Conservation (phyloP, 2,329 filamentous ascomycete species). For the Arthrobotrys sphaeroides region DNA sequence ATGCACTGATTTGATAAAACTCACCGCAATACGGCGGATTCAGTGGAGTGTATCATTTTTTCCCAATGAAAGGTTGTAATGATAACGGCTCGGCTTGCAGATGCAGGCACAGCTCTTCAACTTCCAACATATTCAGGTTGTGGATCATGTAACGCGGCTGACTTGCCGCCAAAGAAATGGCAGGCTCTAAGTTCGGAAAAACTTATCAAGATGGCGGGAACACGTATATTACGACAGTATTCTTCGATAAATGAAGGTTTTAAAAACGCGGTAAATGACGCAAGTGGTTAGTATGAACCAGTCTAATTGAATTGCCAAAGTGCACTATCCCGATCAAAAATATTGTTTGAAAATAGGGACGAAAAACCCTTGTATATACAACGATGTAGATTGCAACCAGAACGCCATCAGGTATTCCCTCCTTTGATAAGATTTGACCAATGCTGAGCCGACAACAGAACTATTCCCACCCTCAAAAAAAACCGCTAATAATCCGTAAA, state of each 20-base stretch:
- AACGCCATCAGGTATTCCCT: too few relatives aligned
- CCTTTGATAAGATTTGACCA: slow-evolving; percentile 10
- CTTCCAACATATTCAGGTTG: slow-evolving; percentile 12
- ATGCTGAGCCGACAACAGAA: too few relatives aligned
- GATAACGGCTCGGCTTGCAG: slow-evolving; percentile 11
- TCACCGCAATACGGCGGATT: neutral
- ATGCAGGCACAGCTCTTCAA: slow-evolving; percentile 26
- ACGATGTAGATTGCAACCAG: too few relatives aligned
- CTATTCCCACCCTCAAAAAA: too few relatives aligned
- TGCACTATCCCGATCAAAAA: neutral
- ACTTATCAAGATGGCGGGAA: slow-evolving; percentile 14
- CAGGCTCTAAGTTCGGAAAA: neutral
- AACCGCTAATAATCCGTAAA: too few relatives aligned
- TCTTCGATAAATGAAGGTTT: neutral
- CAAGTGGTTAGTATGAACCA: neutral
- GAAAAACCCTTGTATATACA: neutral
- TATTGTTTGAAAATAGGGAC: too few relatives aligned
- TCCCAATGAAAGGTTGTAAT: slow-evolving; percentile 5
- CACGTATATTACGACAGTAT: neutral
- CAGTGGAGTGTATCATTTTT: neutral
- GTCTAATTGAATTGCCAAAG: neutral
- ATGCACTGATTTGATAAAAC: neutral
- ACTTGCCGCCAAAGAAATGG: slow-evolving; percentile 1
- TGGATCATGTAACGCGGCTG: neutral
- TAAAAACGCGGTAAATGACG: neutral